A percentile compares a stretch with the other conserved stretches of the same genome.
These are phyloP conservation scores for Fusarium sp. DNA, from an alignment of 2,329 filamentous ascomycete genomes.

Conservation along the genomic window DNA sequence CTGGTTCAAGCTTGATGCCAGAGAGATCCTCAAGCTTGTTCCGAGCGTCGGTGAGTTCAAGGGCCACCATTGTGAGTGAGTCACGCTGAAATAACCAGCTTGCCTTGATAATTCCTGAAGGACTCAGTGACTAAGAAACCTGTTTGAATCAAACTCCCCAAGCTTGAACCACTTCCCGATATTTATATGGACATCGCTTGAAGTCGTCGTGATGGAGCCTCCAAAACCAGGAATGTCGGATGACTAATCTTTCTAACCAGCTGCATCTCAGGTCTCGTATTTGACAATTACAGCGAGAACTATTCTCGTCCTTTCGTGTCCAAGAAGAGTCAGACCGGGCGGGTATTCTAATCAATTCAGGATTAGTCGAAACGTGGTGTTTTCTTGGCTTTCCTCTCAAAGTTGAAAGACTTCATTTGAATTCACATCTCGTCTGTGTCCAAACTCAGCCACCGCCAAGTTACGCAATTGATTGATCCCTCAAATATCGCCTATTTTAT, in stretches of 20 bases:
- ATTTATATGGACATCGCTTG: constrained; percentile 12
- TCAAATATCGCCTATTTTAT: constrained; percentile 22
- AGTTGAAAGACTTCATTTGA: constrained; percentile 4
- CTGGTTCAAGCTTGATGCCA: constrained; percentile 57
- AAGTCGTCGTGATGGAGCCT: not conserved
- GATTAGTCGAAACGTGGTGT: constrained; percentile 21
- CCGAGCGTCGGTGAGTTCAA: constrained; percentile 48
- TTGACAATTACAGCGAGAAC: constrained; percentile 7
- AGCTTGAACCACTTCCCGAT: not conserved
- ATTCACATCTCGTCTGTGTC: constrained; percentile 13
- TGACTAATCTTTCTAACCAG: constrained; percentile 27
- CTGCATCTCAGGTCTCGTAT: constrained; percentile 5
- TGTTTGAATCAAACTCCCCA: not conserved
- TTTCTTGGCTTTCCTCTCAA: not conserved
- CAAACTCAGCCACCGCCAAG: constrained; percentile 27
- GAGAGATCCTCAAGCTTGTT: constrained; percentile 65
- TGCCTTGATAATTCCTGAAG: not conserved
- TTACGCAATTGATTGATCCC: constrained; percentile 25
- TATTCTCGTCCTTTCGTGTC: constrained; percentile 11
- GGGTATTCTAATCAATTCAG: constrained; percentile 15
- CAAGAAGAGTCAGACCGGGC: not conserved
- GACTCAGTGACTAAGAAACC: not conserved
- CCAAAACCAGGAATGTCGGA: constrained; percentile 19
- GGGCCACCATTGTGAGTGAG: constrained; percentile 24
- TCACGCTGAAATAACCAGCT: not conserved